Evolutionary conservation across 73 alveolate species (phyloP), one percentile per base, ranked within the genome.

Genomic region (Paramecium tetraurelia): DNA sequence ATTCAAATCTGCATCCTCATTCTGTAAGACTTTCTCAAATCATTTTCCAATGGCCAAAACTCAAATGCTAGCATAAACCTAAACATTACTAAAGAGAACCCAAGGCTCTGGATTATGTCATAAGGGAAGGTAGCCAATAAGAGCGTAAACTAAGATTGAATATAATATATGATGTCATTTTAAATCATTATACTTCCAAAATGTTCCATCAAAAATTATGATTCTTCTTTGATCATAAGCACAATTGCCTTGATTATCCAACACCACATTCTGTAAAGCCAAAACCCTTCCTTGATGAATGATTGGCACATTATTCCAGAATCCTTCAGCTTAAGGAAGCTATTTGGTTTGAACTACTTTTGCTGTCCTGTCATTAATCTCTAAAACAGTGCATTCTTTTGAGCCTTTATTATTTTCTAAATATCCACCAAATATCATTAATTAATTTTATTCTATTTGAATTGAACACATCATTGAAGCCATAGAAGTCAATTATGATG

Each of bases 291-390:
- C 85, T 21, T 68, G 12, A 24, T 68, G 85, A 35, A 68, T 68
- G 7, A 68, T 35, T 14, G 85, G 53, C 10, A 22, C 10, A 35
- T 68, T 68, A 68, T 68, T 68, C 48, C 48, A 68, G 21, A 68
- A 68, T 68, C 85, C 85, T 35, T 68, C 85, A 14, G 85, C 85
- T 31, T 68, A 31, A 68, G 85, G 85, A 31, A 68, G 48, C 48
- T 68, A 14, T 68, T 33, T 29, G 11, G 24, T 68, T 21, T 29
- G 7, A 35, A 35, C 27, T 27, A 68, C 85, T 16, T 68, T 35
- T 33, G 85, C 85, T 33, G 27, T 68, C n/a, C 27, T 68, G n/a
- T 68, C 29, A 22, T 68, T 22, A 4, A 68, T 68, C 21, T 68
- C 85, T 68, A 68, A 3, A 31, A 68, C 22, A 11, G 22, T 33